Percentiles rank a stretch among this genome's conserved stretches.
Evolutionary conservation across 176 grass and related monocot species (phyloP).

Genomic region (Typha latifolia): DNA sequence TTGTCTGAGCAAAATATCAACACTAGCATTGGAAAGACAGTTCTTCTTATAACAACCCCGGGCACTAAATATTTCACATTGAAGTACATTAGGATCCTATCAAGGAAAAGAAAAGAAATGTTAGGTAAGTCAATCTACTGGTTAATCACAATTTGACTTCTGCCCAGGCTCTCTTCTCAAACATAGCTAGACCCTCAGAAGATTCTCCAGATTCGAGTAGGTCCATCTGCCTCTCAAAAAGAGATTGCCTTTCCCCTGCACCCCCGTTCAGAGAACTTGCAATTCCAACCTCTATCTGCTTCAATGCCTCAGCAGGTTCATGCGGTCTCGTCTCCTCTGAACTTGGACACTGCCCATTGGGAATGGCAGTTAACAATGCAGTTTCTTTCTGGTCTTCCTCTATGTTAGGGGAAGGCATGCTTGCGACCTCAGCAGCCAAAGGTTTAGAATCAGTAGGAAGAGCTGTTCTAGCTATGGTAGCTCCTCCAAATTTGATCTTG

Average conservation of each 20-base stretch:
- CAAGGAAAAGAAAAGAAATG: background rate
- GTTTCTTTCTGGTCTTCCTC: slow-evolving; percentile 28
- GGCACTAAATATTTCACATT: background rate
- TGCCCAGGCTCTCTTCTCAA: background rate
- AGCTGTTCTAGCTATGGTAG: slow-evolving; percentile 36
- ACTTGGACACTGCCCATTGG: slow-evolving; percentile 2
- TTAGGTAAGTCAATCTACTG: background rate
- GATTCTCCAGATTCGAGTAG: background rate
- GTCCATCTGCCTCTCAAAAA: background rate
- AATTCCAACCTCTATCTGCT: slow-evolving; percentile 31
- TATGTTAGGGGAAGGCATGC: slow-evolving; percentile 23
- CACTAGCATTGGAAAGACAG: background rate
- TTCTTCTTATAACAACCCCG: slow-evolving; percentile 1
- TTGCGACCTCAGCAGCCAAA: slow-evolving; percentile 17
- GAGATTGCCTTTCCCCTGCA: background rate
- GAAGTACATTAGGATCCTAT: background rate
- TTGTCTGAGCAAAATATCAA: background rate
- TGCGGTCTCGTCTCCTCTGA: slow-evolving; percentile 28
- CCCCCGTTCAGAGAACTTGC: slow-evolving; percentile 4
- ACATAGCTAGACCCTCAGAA: background rate
- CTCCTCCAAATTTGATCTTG: slow-evolving; percentile 69
- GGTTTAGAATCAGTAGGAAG: slow-evolving; percentile 19
- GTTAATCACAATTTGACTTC: background rate
- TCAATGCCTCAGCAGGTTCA: background rate
- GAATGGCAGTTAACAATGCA: background rate